Evolutionary conservation across 257 asterid species (phyloP).

Genomic region (Solanum peruvianum): DNA sequence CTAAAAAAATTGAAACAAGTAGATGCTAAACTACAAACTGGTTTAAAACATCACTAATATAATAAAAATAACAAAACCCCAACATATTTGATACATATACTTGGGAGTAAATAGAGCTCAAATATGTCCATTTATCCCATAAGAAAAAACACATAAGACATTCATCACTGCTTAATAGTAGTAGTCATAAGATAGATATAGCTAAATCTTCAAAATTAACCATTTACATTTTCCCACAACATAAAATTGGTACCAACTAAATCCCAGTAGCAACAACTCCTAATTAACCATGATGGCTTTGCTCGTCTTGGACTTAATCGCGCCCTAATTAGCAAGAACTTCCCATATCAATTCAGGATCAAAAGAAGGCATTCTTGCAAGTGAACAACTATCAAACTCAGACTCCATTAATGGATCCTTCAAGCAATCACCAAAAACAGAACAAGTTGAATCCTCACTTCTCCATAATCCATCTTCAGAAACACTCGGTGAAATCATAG

Average conservation of each 20-base stretch:
- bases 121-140: not conserved
- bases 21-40: not conserved
- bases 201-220: conserved; percentile 1
- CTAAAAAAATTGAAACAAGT: not conserved
- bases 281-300: not conserved
- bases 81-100: not conserved
- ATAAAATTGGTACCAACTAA: not conserved
- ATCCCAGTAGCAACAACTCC: not conserved
- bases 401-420: conserved; percentile 12
- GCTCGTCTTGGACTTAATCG: not conserved
- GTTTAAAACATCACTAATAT: not conserved
- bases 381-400: conserved; percentile 48
- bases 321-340: conserved; percentile 60
- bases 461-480: conserved; percentile 49
- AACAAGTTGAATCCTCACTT: conserved; percentile 30
- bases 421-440: conserved; percentile 26
- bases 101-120: not conserved
- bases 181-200: not conserved
- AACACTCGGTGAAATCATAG: conserved; percentile 22
- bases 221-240: conserved; percentile 1
- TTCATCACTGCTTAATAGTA: not conserved
- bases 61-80: not conserved
- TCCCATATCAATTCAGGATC: conserved; percentile 96
- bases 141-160: not conserved
- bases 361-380: conserved; percentile 77